Percentiles rank a stretch among this genome's conserved stretches.
phyloP scores from a whole-genome alignment of 306 rosid species.

The Begonia fuchsioides region DNA sequence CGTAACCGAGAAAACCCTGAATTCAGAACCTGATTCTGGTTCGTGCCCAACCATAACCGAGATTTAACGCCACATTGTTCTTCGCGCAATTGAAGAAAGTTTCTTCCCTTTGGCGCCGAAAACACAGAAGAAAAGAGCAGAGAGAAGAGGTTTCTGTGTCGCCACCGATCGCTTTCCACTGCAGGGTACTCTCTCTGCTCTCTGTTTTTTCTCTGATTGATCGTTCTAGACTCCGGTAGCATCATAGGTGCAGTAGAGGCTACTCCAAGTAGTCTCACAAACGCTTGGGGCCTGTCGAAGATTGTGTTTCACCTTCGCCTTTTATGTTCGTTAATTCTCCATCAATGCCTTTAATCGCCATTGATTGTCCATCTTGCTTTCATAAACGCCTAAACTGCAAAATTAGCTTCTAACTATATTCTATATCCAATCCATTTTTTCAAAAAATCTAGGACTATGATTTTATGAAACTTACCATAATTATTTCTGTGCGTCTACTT shows the following conservation, averaged over 20 bases:
- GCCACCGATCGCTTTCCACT: constrained; percentile 28
- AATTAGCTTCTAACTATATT: background rate
- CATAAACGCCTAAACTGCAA: constrained; percentile 14
- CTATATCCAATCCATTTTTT: background rate
- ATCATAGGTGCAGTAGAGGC: constrained; percentile 18
- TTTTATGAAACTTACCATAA: too few relatives aligned
- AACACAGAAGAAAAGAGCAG: too few relatives aligned
- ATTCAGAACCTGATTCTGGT: too few relatives aligned
- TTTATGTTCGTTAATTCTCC: constrained; percentile 11
- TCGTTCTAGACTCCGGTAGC: constrained; percentile 1
- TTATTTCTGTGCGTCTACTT: too few relatives aligned
- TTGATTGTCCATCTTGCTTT: background rate
- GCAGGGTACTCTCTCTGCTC: constrained; percentile 1
- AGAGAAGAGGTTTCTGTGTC: background rate
- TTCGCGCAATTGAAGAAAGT: too few relatives aligned
- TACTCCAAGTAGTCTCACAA: constrained; percentile 5
- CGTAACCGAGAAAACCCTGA: too few relatives aligned
- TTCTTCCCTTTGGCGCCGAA: too few relatives aligned
- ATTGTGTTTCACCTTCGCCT: constrained; percentile 5
- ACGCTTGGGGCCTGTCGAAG: too few relatives aligned
- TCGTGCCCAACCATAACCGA: too few relatives aligned
- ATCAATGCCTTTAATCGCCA: constrained; percentile 18
- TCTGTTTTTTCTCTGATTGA: background rate
- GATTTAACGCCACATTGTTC: too few relatives aligned
- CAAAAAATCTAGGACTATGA: background rate